phyloP scores from a whole-genome alignment of 805 yeast genomes.

The Wickerhamiella azyma region DNA sequence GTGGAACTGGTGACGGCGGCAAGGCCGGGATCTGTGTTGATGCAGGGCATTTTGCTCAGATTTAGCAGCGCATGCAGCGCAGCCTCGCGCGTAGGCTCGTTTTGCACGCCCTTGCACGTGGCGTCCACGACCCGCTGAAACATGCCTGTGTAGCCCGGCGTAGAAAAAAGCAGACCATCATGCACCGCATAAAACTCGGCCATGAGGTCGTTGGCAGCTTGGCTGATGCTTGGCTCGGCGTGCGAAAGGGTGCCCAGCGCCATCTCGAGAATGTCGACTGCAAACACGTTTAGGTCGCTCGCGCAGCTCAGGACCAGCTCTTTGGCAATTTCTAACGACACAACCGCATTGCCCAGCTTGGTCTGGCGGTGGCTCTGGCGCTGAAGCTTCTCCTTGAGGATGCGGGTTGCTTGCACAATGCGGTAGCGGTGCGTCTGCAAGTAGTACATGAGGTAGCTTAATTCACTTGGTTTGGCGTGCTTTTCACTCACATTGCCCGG shows the following conservation, averaged over 20 bases:
- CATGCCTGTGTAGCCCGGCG: constrained; percentile 37
- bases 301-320: constrained; percentile 62
- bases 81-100: constrained; percentile 27
- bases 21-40: constrained; percentile 22
- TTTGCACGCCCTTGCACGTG: constrained; percentile 27
- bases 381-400: constrained; percentile 46
- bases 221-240: constrained; percentile 49
- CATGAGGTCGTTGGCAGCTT: constrained; percentile 24
- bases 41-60: constrained; percentile 25
- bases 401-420: constrained; percentile 70
- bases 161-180: constrained; percentile 50
- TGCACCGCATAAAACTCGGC: constrained; percentile 34
- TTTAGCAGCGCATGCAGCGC: constrained; percentile 34
- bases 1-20: constrained; percentile 19
- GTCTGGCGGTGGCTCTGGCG: constrained; percentile 44
- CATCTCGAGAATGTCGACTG: constrained; percentile 51
- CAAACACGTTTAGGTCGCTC: constrained; percentile 75
- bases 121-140: constrained; percentile 29
- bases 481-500: constrained; percentile 76
- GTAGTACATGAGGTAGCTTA: constrained; percentile 75
- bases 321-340: constrained; percentile 56
- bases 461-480: constrained; percentile 83
- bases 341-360: constrained; percentile 68
- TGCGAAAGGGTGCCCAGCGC: constrained; percentile 38
- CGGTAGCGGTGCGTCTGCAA: constrained; percentile 83